Base-by-base conservation (phyloP, 176 grass and related monocot species). In the Bolboschoenus planiculmis region DNA sequence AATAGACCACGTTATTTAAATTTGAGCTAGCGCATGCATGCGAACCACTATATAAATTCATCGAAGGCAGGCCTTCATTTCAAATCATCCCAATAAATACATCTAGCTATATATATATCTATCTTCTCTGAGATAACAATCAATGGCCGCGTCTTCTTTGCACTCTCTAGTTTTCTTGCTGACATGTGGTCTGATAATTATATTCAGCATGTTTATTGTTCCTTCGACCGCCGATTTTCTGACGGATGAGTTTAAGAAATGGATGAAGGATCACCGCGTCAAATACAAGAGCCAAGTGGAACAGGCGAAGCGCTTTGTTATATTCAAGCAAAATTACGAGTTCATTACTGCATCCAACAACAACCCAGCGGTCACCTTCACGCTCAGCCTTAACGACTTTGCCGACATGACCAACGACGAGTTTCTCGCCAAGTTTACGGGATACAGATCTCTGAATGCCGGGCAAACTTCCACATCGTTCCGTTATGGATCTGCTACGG, bases 311-410 rank as follows among this genome's bases (percentile, higher is more conserved):
- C 79, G 79, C 9, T 63, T 81, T 23, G 36, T 21, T 27, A 27
- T 62, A 42, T 81, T 63, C 58, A 63, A 63, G 54, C n/a, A 15
- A 37, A 81, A 81, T 42, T 60, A 60, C 40, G 6, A 43, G 14
- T 81, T 56, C 26, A 43, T 81, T 11, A 60, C 42, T 14, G 50
- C 7, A 15, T 56, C 79, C 6, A 39, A 35, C 40, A 4, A 15
- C 33, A 63, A 81, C 18, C 36, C 42, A 15, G 4, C 10, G 20
- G 14, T 81, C 56, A 39, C 20, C 33, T 81, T 60, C 40, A 81
- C 20, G 2, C 79, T 81, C 7, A 36, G n/a, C 79, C 56, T 81
- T 29, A 81, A 81, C n/a, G n/a, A 81, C 56, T 63, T 46, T 16
- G 56, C 79, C 0, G 79, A 61, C 35, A 3, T 81, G 56, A 81